Evolutionary conservation across 192 early-diverging fungal species (phyloP), one percentile per base, ranked within the genome.

Genomic region (Coemansia sp.): DNA sequence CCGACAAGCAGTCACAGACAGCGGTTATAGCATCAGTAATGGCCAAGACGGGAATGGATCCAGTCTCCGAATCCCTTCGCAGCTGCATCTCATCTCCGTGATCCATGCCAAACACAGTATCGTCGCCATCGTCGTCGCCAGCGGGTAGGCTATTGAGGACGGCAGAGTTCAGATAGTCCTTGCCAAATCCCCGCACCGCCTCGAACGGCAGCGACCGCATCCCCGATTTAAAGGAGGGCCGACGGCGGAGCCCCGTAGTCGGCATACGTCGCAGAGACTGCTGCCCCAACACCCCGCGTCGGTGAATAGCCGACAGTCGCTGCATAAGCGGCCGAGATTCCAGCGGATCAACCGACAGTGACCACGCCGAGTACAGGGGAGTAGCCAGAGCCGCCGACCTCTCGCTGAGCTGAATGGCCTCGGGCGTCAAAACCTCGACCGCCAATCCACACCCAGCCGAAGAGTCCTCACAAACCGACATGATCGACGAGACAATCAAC

Each of bases 401-500:
- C 38, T 65, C 65, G 26, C 61, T 75, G 2, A 57, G 31, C 0
- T 60, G 39, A 3, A 65, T 57, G 4, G 77, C 64, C 25, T 75
- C 71, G 9, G 77, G 77, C n/a, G 77, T 79, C 14, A 79, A 47
- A 7, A 79, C 68, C 45, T 79, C 77, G 6, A 68, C 68, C 7
- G 73, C 31, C 53, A 74, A 59, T 0, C 53, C 62, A 16, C 23
- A 31, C 0, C 43, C 72, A 6, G 38, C 45, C 3, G 43, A n/a
- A 26, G 25, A 21, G 52, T 55, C 52, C 14, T 26, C 25, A 18
- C 66, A 53, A 13, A 74, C 47, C 3, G 59, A 25, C 34, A 77
- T 23, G 12, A 82, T 62, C 43, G 79, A 73, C 57, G 75, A 68
- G 0, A 88, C 87, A 10, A 73, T 66, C 79, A 91, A 85, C 59